Evolutionary conservation across 495 filamentous ascomycete species (phyloP), one percentile per base, ranked within the genome.

Genomic region (Annulohypoxylon maeteangense): DNA sequence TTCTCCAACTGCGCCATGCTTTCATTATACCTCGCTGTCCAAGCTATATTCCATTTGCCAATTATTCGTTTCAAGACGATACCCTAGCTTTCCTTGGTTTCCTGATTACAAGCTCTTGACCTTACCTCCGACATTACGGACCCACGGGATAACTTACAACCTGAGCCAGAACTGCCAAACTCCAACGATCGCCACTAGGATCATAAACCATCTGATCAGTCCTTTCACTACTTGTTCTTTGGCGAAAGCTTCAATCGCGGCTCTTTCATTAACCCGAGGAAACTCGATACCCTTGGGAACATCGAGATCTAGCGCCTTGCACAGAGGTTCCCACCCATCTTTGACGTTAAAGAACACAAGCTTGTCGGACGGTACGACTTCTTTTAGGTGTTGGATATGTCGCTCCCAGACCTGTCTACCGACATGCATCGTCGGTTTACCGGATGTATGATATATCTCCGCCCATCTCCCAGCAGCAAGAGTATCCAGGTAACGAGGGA

Each of bases 261-360:
- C 62, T n/a, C 65, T 31, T 40, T 76, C 71, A 47, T 74, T 74
- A 8, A 65, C 58, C 27, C 34, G 57, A 27, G 71, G 74, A 48
- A 74, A 72, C 0, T 61, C 62, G 53, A 76, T 65, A 3, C 65
- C 68, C 31, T 74, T 63, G 4, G 74, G 74, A 12, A 72, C 65
- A 18, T 74, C 62, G 8, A 56, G 51, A n/a, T 31, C 58, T 16
- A 74, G 58, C 34, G 71, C 71, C 25, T 74, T 63, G 16, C 71
- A 74, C 14, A 76, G 36, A 7, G 71, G 74, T 20, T 53, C 71
- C 74, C 74, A 74, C 12, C 71, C 74, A 10, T 76, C 74, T 10
- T 58, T 51, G 11, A 74, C 71, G 40, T 74, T 62, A 44, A 76
- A 74, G 31, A 76, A 72, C 23, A 76, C 54, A 20, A 74, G 68